Percentiles rank a stretch among this genome's conserved stretches.
phyloP scores from a whole-genome alignment of 768 basidiomycete genomes.

The Saitozyma podzolica region DNA sequence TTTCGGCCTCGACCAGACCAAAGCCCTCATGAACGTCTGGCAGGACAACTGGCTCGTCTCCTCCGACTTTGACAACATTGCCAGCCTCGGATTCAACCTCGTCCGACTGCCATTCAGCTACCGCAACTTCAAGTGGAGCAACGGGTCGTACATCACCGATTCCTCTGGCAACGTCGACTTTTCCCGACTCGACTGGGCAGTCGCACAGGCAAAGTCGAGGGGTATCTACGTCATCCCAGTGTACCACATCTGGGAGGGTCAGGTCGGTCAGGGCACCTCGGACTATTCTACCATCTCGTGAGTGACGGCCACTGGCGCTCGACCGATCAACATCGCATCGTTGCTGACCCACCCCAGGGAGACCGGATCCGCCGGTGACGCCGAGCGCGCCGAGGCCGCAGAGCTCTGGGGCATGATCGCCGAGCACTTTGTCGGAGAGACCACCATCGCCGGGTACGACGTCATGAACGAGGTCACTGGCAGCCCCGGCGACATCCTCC shows the following conservation, averaged over 20 bases:
- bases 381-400: slow-evolving; percentile 14
- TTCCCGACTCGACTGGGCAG: slow-evolving; percentile 40
- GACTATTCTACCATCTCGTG: slow-evolving; percentile 41
- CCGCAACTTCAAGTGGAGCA: slow-evolving; percentile 31
- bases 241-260: slow-evolving; percentile 47
- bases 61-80: slow-evolving; percentile 37
- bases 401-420: slow-evolving; percentile 44
- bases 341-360: no score
- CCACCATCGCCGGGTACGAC: slow-evolving; percentile 40
- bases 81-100: slow-evolving; percentile 38
- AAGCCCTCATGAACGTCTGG: slow-evolving; percentile 36
- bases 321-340: no score
- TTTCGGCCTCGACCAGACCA: slow-evolving; percentile 37
- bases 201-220: slow-evolving; percentile 35
- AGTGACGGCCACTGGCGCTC: not conserved
- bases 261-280: slow-evolving; percentile 14
- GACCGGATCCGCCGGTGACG: no score
- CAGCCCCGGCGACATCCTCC: slow-evolving; percentile 33
- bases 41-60: slow-evolving; percentile 39
- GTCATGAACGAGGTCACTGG: slow-evolving; percentile 48
- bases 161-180: slow-evolving; percentile 27
- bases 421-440: slow-evolving; percentile 34
- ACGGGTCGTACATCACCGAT: slow-evolving; percentile 35
- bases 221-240: slow-evolving; percentile 41
- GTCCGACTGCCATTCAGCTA: slow-evolving; percentile 38